Evolutionary conservation across 2,329 filamentous ascomycete species (phyloP), one percentile per base, ranked within the genome.

Genomic region (Calonectria hawksworthii): DNA sequence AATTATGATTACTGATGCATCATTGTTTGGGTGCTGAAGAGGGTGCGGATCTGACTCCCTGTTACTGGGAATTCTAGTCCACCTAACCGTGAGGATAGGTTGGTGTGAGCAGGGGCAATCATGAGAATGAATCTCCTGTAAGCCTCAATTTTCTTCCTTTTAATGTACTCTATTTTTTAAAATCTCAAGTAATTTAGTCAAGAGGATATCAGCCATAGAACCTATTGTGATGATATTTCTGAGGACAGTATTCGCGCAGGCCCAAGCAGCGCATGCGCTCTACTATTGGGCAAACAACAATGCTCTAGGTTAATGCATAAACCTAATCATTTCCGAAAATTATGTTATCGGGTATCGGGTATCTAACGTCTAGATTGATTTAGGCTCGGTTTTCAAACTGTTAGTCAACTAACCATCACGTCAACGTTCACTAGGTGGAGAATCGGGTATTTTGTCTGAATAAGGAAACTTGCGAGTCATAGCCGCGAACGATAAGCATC

Each of bases 391-490:
- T 5, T 41, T 63, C 23, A 63, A 41, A 28, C 34, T 16, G 26
- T 63, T 63, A 30, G 56, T 63, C 56, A 63, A 63, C 3, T 23
- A 28, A 28, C 23, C 13, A 41, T 63, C 36, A 41, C 38, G 34
- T 28, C 6, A 63, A 63, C 21, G 13, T 14, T 28, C 1, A 26
- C 36, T 13, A n/a, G 16, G 56, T 63, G 56, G 56, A 63, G 56
- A 63, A 63, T 21, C 56, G 56, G 56, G 23, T 63, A 63, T 38
- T 41, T 63, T 63, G 13, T 41, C 56, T 63, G 6, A 14, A 63
- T 63, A 23, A 63, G 56, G 56, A 41, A 63, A 41, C 56, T 41
- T 7, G n/a, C 11, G 34, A 63, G 56, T 63, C 56, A 63, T 63
- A 13, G 56, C 34, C 26, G 34, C 34, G 23, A 63, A 63, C 34